Percentiles rank a stretch among this genome's conserved stretches.
These are phyloP conservation scores for Conoideocrella luteorostrata DNA, from an alignment of 2,329 filamentous ascomycete species.

Conservation along the genomic window DNA sequence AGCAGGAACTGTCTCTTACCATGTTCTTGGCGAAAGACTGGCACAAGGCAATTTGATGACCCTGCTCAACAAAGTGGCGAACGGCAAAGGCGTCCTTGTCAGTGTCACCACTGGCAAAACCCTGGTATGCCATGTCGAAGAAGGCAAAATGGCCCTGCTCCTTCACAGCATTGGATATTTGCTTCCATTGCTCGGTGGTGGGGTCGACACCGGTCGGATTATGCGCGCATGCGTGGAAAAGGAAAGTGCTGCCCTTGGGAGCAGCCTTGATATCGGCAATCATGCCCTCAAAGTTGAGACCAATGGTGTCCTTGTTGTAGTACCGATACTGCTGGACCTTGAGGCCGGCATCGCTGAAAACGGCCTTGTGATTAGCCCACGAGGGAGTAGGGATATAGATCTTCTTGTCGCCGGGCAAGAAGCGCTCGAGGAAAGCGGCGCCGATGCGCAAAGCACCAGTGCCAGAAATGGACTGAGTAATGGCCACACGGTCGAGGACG, in stretches of 20 bases:
- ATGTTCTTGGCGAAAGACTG: constrained; percentile 99
- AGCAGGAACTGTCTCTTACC: too few relatives aligned
- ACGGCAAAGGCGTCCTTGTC: constrained; percentile 91
- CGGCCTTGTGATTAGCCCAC: constrained; percentile 96
- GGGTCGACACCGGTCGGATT: constrained; percentile 97
- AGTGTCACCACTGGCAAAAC: constrained; percentile 88
- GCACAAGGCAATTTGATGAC: constrained; percentile 79
- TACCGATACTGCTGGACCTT: constrained; percentile 94
- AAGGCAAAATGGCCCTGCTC: constrained; percentile 84
- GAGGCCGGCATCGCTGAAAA: constrained; percentile 90
- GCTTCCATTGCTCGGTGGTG: constrained; percentile 82
- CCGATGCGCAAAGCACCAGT: constrained; percentile 94
- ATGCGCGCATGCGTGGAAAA: constrained; percentile 96
- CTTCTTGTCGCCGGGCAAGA: constrained; percentile 86
- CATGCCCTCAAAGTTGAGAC: constrained; percentile 94
- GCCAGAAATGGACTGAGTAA: constrained; percentile 97
- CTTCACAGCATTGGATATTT: constrained; percentile 85
- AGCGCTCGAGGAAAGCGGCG: constrained; percentile 84
- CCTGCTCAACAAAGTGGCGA: constrained; percentile 86
- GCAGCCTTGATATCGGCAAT: constrained; percentile 83
- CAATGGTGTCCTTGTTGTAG: constrained; percentile 98
- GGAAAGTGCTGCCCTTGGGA: constrained; percentile 78
- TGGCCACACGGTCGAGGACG: constrained; percentile 72
- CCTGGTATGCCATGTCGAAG: constrained; percentile 99
- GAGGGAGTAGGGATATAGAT: constrained; percentile 95